Evolutionary conservation across 1,139 yeast genomes (phyloP), one percentile per base, ranked within the genome.

Genomic region (Candida sanyaensis): DNA sequence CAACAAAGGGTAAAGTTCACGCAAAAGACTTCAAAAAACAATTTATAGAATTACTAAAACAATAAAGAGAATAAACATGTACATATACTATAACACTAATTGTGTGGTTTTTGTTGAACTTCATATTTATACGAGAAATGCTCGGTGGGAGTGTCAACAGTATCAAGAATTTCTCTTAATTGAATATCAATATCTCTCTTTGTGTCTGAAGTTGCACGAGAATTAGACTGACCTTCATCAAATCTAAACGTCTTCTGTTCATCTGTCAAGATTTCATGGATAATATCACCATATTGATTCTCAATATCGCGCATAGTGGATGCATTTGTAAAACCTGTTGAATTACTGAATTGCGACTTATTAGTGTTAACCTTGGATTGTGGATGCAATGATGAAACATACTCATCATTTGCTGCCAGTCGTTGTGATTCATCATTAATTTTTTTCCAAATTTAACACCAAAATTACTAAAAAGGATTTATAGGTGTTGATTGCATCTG

Each of bases 401-500:
- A 42, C 6, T 32, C 30, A 39, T 44, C 47, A 41, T 38, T 42
- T 8, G 51, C 43, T 39, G 42, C 21, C 21, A 17, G 41, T 31
- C 47, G 41, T n/a, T 45, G n/a, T 6, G 29, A 9, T 4, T n/a
- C 42, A n/a, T 31, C 32, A 5, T 21, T 21, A 26, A 36, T 26
- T 47, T 51, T 42, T 49, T 39, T n/a, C 59, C 54, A 27, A 58
- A 13, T 24, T n/a, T 24, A n/a, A 32, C 26, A 6, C 42, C 48
- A 6, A 56, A 39, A 21, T 32, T 41, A 40, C 32, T 37, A 64
- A 52, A 17, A 55, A 46, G 0, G 51, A 37, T 47, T 58, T 69
- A 57, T 88, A 89, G 84, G 86, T 79, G 6, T 62, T 61, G 21
- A 83, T 57, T 1, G 93, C 89, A 58, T 88, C 96, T 4, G 82